phyloP scores from a whole-genome alignment of 441 rosid genomes.

The Croton setiger region DNA sequence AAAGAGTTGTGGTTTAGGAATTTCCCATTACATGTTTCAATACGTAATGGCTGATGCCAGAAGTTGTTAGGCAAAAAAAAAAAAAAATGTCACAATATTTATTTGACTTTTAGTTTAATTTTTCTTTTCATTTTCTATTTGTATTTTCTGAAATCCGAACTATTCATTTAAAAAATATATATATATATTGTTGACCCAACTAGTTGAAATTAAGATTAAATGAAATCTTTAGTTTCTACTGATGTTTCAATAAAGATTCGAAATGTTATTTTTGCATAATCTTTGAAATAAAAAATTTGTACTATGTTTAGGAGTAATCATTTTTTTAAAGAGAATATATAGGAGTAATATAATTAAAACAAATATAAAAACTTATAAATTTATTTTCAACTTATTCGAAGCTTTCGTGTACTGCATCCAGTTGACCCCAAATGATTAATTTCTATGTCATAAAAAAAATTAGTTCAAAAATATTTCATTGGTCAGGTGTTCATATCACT shows the following conservation, averaged over 20 bases:
- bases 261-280: not conserved
- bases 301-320: not conserved
- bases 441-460: not conserved
- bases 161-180: no score
- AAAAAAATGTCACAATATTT: no score
- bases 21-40: not conserved
- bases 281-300: not conserved
- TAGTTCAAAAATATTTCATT: not conserved
- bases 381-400: not conserved
- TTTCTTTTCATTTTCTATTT: not conserved
- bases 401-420: not conserved
- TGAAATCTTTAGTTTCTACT: no score
- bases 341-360: not conserved
- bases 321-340: no score
- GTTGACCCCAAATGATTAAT: not conserved
- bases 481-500: not conserved
- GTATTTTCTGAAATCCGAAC: no score
- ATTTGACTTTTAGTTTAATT: not conserved
- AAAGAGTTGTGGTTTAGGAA: no score
- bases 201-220: no score
- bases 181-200: no score
- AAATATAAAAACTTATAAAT: not conserved
- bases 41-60: constrained; percentile 4
- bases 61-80: no score
- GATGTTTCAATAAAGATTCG: no score